Evolutionary conservation across 768 basidiomycete genomes (phyloP).

Genomic region (Coprinopsis sp.): DNA sequence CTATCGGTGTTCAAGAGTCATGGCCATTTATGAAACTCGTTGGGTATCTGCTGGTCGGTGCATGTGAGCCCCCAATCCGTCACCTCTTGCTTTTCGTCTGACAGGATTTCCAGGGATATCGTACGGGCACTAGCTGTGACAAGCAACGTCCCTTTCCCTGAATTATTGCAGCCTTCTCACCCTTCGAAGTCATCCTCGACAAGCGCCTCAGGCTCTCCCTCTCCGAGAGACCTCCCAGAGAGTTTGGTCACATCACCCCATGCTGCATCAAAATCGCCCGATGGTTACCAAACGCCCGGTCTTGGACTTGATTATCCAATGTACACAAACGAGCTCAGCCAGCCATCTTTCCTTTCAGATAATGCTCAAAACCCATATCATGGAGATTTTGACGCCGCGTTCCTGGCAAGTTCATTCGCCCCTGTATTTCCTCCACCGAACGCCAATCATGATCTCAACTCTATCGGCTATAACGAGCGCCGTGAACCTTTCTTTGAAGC

Average conservation of each 20-base stretch:
- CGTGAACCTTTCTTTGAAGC: too few species aligned
- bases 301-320: conserved; percentile 4
- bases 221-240: too few species aligned
- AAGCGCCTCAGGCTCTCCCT: too few species aligned
- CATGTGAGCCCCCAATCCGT: neutral
- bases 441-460: too few species aligned
- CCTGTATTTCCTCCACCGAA: too few species aligned
- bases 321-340: conserved; percentile 7
- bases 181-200: too few species aligned
- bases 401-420: neutral
- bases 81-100: neutral
- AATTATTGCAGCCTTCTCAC: too few species aligned
- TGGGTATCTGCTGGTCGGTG: conserved; percentile 9
- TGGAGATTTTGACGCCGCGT: neutral
- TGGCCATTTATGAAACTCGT: conserved; percentile 18
- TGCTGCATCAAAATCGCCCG: too few species aligned
- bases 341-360: conserved; percentile 4
- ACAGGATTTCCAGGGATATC: neutral
- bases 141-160: neutral
- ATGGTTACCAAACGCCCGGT: too few species aligned
- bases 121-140: neutral
- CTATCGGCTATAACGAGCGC: too few species aligned
- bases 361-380: too few species aligned
- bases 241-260: too few species aligned
- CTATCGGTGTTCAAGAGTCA: conserved; percentile 35